phyloP scores from a whole-genome alignment of 768 basidiomycete genomes.

The Podaxis mareebaensis region DNA sequence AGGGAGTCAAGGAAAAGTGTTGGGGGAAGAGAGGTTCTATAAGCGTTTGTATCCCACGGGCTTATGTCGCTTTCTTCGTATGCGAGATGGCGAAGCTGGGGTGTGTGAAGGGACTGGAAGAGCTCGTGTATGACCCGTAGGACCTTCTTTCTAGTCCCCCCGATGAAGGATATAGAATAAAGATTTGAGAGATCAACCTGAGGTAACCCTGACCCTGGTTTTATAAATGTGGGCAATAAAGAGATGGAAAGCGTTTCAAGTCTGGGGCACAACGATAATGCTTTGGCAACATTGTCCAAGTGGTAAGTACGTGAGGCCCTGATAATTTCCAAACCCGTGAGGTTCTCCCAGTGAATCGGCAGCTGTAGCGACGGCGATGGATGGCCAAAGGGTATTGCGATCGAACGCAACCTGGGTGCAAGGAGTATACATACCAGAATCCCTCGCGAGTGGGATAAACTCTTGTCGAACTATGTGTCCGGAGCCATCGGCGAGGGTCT shows the following conservation, averaged over 20 bases:
- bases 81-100: conserved; percentile 1
- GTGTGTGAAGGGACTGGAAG: not conserved
- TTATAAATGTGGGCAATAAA: too few species aligned
- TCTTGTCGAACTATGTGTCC: too few species aligned
- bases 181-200: too few species aligned
- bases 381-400: not conserved
- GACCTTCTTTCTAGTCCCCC: not conserved
- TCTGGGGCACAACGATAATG: too few species aligned
- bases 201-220: too few species aligned
- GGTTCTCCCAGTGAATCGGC: not conserved
- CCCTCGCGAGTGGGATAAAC: not conserved
- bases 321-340: not conserved
- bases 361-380: not conserved
- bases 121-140: not conserved
- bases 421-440: not conserved
- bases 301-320: too few species aligned
- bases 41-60: not conserved
- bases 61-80: not conserved
- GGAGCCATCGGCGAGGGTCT: not conserved
- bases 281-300: not conserved
- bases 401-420: not conserved
- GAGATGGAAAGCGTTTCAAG: too few species aligned
- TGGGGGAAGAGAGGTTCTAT: not conserved
- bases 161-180: not conserved
- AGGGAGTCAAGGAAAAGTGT: not conserved